Evolutionary conservation across 1,284 basidiomycete species (phyloP).

Genomic region (Cryptococcus sp.): DNA sequence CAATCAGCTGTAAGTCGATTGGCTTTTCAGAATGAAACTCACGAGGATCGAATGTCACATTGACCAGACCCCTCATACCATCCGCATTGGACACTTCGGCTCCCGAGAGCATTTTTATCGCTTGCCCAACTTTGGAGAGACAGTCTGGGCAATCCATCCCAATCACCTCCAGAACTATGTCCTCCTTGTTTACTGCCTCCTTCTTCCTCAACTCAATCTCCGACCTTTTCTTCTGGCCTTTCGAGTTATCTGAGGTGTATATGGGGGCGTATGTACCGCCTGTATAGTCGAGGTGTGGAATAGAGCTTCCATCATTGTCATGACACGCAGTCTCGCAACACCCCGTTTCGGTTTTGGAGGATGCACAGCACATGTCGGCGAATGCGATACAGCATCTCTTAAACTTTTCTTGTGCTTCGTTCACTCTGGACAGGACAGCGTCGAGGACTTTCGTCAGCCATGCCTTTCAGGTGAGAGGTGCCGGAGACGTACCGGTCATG

Average conservation of each 20-base stretch:
- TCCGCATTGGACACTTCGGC: slow-evolving; percentile 9
- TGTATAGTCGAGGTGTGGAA: background rate
- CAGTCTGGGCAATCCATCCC: slow-evolving; percentile 30
- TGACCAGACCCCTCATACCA: slow-evolving; percentile 13
- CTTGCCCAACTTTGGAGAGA: slow-evolving; percentile 13
- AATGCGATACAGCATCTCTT: slow-evolving; percentile 7
- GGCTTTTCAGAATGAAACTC: background rate
- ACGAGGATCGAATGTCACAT: background rate
- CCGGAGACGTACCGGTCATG: background rate
- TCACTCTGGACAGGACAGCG: background rate
- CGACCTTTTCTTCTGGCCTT: background rate
- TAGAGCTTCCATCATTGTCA: background rate
- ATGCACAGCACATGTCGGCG: slow-evolving; percentile 5
- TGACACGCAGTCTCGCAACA: slow-evolving; percentile 1
- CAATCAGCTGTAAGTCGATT: background rate
- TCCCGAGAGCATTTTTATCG: slow-evolving; percentile 9
- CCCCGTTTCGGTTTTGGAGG: background rate
- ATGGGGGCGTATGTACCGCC: too few relatives aligned
- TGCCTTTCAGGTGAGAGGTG: too few relatives aligned
- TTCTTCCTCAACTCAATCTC: background rate
- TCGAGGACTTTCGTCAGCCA: background rate
- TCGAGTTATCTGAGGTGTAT: background rate
- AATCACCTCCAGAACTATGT: background rate
- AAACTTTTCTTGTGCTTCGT: background rate
- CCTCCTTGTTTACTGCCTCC: slow-evolving; percentile 1